Evolutionary conservation across 345 rosid species (phyloP).

Genomic region (Rhizophora mangle): DNA sequence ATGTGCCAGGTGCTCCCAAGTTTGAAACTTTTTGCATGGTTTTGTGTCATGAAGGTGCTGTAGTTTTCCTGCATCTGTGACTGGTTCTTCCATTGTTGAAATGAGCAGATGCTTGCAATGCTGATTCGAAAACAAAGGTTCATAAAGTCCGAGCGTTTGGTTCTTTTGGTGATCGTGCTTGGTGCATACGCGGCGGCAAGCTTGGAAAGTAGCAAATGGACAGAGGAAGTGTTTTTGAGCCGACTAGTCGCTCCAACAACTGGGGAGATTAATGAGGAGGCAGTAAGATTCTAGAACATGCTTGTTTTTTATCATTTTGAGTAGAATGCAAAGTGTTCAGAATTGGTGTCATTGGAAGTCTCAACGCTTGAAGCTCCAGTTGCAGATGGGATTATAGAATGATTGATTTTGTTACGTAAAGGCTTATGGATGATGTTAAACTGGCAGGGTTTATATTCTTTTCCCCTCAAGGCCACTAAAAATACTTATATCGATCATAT

Average conservation of each 20-base stretch:
- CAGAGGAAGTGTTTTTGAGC: slow-evolving; percentile 41
- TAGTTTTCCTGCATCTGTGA: slow-evolving; percentile 21
- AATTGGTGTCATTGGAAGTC: not conserved
- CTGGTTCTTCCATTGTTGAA: slow-evolving; percentile 30
- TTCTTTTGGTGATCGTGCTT: slow-evolving; percentile 35
- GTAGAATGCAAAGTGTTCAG: not conserved
- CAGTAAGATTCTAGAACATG: slow-evolving; percentile 39
- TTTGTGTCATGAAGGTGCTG: slow-evolving; percentile 7
- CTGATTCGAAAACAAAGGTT: slow-evolving; percentile 32
- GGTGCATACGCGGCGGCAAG: slow-evolving; percentile 37
- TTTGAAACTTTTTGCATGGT: slow-evolving; percentile 8
- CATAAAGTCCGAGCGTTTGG: slow-evolving; percentile 19
- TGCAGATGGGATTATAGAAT: not conserved
- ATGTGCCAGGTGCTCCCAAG: not conserved
- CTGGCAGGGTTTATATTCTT: no score
- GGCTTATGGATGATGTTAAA: not conserved
- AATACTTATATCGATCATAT: no score
- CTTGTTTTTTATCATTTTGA: slow-evolving; percentile 11
- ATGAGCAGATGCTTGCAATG: slow-evolving; percentile 35
- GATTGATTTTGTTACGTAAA: not conserved
- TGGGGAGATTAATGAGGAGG: slow-evolving; percentile 42
- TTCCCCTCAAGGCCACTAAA: no score
- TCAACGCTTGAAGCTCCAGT: not conserved
- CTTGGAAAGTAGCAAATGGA: slow-evolving; percentile 30
- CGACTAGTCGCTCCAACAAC: slow-evolving; percentile 46